Conservation (phyloP, 768 basidiomycete species). For the Agaricus sinodeliciosus region DNA sequence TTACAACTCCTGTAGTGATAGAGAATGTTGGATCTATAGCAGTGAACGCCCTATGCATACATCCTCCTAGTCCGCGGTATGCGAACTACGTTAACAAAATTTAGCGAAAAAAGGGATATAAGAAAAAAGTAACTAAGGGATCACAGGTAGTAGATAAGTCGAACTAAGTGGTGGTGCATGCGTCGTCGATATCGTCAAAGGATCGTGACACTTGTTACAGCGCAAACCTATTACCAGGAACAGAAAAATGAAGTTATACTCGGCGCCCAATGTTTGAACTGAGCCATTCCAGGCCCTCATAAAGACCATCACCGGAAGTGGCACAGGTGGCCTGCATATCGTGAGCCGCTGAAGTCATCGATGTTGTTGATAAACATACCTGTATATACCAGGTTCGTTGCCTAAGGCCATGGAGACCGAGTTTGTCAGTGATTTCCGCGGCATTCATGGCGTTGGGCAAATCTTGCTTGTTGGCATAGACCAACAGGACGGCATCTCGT, state of each 20-base stretch:
- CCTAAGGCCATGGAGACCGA: slow-evolving; percentile 94
- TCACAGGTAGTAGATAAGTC: slow-evolving; percentile 24
- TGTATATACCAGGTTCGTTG: slow-evolving; percentile 98
- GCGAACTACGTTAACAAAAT: neutral
- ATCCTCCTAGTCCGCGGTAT: neutral
- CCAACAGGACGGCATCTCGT: slow-evolving; percentile 94
- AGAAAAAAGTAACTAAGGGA: slow-evolving; percentile 23
- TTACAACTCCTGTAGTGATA: neutral
- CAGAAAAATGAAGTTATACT: slow-evolving; percentile 43
- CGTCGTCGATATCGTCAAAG: slow-evolving; percentile 52
- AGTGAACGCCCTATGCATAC: slow-evolving; percentile 2
- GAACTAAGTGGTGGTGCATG: slow-evolving; percentile 32
- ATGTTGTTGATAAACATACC: slow-evolving; percentile 37
- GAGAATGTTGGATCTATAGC: slow-evolving; percentile 6
- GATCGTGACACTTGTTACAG: slow-evolving; percentile 50
- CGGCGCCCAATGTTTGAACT: slow-evolving; percentile 86
- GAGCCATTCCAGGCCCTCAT: slow-evolving; percentile 98
- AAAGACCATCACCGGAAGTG: slow-evolving; percentile 96
- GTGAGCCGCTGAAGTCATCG: slow-evolving; percentile 7
- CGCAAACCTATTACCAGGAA: slow-evolving; percentile 42
- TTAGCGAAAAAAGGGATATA: slow-evolving; percentile 17
- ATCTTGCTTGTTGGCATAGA: slow-evolving; percentile 99
- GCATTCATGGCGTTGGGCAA: slow-evolving; percentile 99
- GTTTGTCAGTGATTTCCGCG: slow-evolving; percentile 98
- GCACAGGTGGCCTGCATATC: slow-evolving; percentile 84